Conservation (phyloP, 2,329 filamentous ascomycete species). For the Penicillium sp. region DNA sequence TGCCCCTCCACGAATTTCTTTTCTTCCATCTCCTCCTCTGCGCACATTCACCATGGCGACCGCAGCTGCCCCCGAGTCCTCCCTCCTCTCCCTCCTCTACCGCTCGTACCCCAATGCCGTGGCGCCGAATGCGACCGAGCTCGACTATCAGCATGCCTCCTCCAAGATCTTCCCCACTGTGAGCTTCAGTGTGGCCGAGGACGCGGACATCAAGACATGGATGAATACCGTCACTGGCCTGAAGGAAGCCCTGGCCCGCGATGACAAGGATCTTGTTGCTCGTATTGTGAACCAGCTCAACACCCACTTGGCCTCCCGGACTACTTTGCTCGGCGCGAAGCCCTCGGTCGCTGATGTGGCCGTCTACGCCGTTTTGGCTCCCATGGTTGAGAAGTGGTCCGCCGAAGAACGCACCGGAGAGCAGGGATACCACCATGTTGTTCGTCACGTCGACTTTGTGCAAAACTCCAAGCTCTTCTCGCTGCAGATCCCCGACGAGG, state of each 20-base stretch:
- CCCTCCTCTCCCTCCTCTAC: conserved; percentile 42
- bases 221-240: conserved; percentile 69
- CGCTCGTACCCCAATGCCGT: conserved; percentile 39
- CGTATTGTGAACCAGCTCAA: conserved; percentile 75
- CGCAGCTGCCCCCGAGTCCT: conserved; percentile 35
- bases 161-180: conserved; percentile 62
- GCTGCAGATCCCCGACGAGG: conserved; percentile 60
- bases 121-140: conserved; percentile 37
- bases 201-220: conserved; percentile 86
- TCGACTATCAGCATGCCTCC: conserved; percentile 42
- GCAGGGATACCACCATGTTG: conserved; percentile 82
- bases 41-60: conserved; percentile 26
- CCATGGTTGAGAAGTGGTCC: conserved; percentile 71
- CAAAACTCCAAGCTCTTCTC: conserved; percentile 74
- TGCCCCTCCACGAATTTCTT: conserved; percentile 28
- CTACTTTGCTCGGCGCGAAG: conserved; percentile 83
- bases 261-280: conserved; percentile 51
- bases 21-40: conserved; percentile 18
- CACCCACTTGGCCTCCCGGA: conserved; percentile 77
- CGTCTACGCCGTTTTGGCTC: conserved; percentile 71
- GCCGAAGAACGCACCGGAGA: conserved; percentile 84
- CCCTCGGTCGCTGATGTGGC: conserved; percentile 82
- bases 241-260: conserved; percentile 44
- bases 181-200: conserved; percentile 71
- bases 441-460: conserved; percentile 88